A percentile compares a stretch with the other conserved stretches of the same genome.
These are phyloP conservation scores for Penicillium oxalicum DNA, from an alignment of 2,329 filamentous ascomycete genomes.

Conservation along the genomic window DNA sequence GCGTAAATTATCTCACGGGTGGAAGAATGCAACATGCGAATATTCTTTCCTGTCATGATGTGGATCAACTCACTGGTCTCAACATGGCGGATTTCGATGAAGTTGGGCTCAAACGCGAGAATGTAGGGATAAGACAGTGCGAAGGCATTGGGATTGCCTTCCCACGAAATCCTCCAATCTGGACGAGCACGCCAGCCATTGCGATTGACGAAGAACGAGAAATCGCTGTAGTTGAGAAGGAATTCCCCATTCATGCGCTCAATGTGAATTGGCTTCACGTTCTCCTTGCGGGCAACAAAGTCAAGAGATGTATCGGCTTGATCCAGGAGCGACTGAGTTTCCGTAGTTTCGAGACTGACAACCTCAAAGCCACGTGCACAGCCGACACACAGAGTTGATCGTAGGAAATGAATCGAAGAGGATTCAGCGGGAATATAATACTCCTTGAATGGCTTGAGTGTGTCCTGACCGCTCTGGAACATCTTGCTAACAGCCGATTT, in stretches of 20 bases:
- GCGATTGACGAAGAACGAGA: slow-evolving; percentile 97
- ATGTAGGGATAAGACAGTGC: slow-evolving; percentile 96
- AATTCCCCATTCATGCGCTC: slow-evolving; percentile 96
- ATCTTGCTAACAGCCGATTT: slow-evolving; percentile 94
- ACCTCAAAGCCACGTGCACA: slow-evolving; percentile 96
- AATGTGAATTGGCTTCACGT: slow-evolving; percentile 91
- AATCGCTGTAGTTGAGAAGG: slow-evolving; percentile 95
- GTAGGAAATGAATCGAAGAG: slow-evolving; percentile 96
- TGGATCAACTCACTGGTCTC: slow-evolving; percentile 87
- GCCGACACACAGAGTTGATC: slow-evolving; percentile 92
- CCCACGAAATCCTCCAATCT: slow-evolving; percentile 97
- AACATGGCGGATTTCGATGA: slow-evolving; percentile 93
- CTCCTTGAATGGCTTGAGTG: slow-evolving; percentile 95
- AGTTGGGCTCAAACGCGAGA: slow-evolving; percentile 91
- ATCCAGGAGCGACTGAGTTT: slow-evolving; percentile 93
- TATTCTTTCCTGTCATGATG: slow-evolving; percentile 93
- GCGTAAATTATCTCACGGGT: slow-evolving; percentile 98
- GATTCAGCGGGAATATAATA: slow-evolving; percentile 98
- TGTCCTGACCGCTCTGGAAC: slow-evolving; percentile 88
- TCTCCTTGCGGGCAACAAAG: slow-evolving; percentile 90
- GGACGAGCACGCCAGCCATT: slow-evolving; percentile 95
- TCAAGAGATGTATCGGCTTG: slow-evolving; percentile 97
- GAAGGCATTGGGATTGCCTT: slow-evolving; percentile 85
- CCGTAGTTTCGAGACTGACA: slow-evolving; percentile 91
- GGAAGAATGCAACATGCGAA: slow-evolving; percentile 94